phyloP scores from a whole-genome alignment of 2,329 filamentous ascomycete species.

The Aureobasidium sp. region DNA sequence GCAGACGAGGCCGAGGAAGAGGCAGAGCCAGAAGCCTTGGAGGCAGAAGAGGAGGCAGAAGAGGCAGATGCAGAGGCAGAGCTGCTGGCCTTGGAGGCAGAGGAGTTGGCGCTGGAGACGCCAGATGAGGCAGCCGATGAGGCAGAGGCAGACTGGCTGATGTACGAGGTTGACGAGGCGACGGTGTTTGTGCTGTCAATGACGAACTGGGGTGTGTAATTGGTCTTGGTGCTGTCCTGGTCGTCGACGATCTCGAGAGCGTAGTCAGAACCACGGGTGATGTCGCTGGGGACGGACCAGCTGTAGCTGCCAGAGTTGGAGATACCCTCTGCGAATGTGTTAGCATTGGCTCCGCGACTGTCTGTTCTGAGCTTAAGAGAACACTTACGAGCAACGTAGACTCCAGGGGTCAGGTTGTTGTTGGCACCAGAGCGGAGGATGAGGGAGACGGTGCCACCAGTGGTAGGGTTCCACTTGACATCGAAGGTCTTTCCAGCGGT shows the following conservation, averaged over 20 bases:
- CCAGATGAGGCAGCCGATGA: constrained; percentile 20
- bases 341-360: background rate
- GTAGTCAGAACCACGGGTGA: constrained; percentile 42
- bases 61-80: background rate
- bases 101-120: constrained; percentile 1
- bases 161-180: constrained; percentile 22
- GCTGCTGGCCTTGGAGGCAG: background rate
- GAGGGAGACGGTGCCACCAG: constrained; percentile 44
- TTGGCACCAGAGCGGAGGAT: constrained; percentile 37
- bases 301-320: constrained; percentile 44
- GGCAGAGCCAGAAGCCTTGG: constrained; percentile 52
- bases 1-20: constrained; percentile 33
- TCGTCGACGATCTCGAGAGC: constrained; percentile 48
- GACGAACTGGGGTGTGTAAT: constrained; percentile 48
- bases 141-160: constrained; percentile 25
- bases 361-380: background rate
- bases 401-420: constrained; percentile 34
- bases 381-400: constrained; percentile 26
- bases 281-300: constrained; percentile 38
- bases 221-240: constrained; percentile 35
- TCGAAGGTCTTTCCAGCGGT: constrained; percentile 40
- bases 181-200: constrained; percentile 41
- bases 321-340: constrained; percentile 34
- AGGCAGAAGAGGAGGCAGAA: background rate
- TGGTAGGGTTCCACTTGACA: constrained; percentile 45